Evolutionary conservation across 805 yeast genomes (phyloP).

Genomic region (Candida coleopterorum): DNA sequence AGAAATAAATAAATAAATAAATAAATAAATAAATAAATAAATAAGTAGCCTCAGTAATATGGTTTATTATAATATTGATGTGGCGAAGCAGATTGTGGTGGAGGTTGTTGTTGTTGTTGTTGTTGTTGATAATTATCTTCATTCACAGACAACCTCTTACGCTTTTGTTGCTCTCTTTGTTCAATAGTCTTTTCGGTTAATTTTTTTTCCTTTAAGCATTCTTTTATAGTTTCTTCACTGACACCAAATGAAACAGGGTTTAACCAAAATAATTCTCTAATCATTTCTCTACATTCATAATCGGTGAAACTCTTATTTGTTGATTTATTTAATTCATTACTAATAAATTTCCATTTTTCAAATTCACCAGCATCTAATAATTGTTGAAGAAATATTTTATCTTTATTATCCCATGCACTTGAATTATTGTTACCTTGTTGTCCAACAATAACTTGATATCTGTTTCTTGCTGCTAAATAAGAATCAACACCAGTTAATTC

Average conservation of each 20-base stretch:
- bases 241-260: conserved; percentile 59
- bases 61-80: conserved; percentile 6
- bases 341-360: conserved; percentile 65
- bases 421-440: conserved; percentile 73
- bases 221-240: conserved; percentile 39
- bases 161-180: conserved; percentile 12
- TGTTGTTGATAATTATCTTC: conserved; percentile 7
- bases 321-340: conserved; percentile 54
- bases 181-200: conserved; percentile 30
- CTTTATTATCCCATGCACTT: conserved; percentile 57
- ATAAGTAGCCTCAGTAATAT: not conserved
- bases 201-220: conserved; percentile 32
- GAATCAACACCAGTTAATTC: conserved; percentile 58
- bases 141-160: conserved; percentile 5
- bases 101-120: conserved; percentile 5
- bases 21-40: conserved; percentile 1
- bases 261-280: conserved; percentile 48
- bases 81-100: conserved; percentile 5
- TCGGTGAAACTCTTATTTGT: conserved; percentile 49
- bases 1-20: conserved; percentile 7
- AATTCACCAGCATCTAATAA: conserved; percentile 65
- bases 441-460: conserved; percentile 77
- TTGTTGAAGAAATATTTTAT: conserved; percentile 44
- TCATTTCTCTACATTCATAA: conserved; percentile 50
- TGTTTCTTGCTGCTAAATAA: conserved; percentile 67